Evolutionary conservation across 345 rosid species (phyloP), one percentile per base, ranked within the genome.

Genomic region (Eucalyptus urophylla): DNA sequence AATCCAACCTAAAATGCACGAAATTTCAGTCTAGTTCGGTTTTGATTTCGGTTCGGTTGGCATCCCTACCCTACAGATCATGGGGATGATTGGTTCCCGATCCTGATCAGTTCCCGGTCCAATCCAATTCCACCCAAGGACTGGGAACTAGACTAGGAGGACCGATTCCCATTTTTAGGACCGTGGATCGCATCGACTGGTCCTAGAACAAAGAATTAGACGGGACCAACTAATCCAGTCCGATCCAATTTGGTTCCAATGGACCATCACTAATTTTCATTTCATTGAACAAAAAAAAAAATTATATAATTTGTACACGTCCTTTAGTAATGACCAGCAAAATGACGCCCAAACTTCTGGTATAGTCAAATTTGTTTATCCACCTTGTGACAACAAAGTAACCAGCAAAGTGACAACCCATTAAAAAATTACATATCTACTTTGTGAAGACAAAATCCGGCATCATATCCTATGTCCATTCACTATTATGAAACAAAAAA

Each of bases 131-230:
- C 21, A 51, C 54, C 54, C 8, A 51, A 51, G 21, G 0, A 51
- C 8, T 16, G 0, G 21, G 1, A 16, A 16, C 21, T 0, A 0
- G 1, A 51, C 54, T 51, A 0, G 8, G 54, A 51, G 54, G 8
- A 51, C 8, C 0, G 0, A 0, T 51, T 51, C 0, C 54, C 54
- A 51, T 51, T 51, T 16, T 51, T 0, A 0, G 8, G 54, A 51
- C 1, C 22, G 22, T 51, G 54, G 1, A 51, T 17, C 8, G 0
- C 0, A 51, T 0, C 0, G 0, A 0, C 8, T 16, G 0, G 1
- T 51, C 1, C 1, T 16, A 4, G 54, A 51, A 51, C 3, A 0
- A 8, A 51, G 22, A 51, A 51, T 6, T 2, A 14, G 17, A 49
- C 1, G 1, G 6, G 16, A 49, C 7, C 3, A 14, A 49, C 51